Conservation (phyloP, 768 basidiomycete species). For the Suillus hirtellus region DNA sequence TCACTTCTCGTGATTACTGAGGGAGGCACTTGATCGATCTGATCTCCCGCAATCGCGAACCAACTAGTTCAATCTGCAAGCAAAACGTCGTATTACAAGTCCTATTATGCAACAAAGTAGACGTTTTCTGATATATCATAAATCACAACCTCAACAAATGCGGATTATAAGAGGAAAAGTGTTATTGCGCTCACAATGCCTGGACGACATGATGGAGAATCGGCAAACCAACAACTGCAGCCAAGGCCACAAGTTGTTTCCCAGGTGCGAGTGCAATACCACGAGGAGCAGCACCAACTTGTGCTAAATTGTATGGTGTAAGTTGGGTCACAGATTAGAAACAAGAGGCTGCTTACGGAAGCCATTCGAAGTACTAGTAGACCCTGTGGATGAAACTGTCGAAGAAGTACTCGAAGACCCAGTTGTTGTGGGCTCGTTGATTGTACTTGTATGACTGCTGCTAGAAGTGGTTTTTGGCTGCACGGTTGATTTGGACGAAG, state of each 20-base stretch:
- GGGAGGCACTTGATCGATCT: slow-evolving; percentile 1
- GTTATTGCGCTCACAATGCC: not conserved
- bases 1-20: slow-evolving; percentile 14
- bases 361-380: slow-evolving; percentile 2
- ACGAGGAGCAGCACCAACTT: slow-evolving; percentile 13
- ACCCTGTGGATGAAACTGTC: not conserved
- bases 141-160: not conserved
- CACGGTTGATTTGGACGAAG: not conserved
- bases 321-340: not conserved
- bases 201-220: not conserved
- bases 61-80: not conserved
- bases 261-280: slow-evolving; percentile 6
- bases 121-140: not conserved
- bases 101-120: not conserved
- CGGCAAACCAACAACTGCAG: slow-evolving; percentile 10
- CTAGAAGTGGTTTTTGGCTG: not conserved
- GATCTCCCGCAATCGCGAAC: slow-evolving; percentile 12
- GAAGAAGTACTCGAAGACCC: slow-evolving; percentile 1
- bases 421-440: not conserved
- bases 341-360: slow-evolving; percentile 4
- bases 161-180: not conserved
- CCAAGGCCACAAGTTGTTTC: slow-evolving; percentile 12
- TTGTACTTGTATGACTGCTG: not conserved
- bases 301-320: not conserved
- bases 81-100: not conserved